Evolutionary conservation across 2,329 filamentous ascomycete species (phyloP).

Genomic region (Tolypocladium tundrense): DNA sequence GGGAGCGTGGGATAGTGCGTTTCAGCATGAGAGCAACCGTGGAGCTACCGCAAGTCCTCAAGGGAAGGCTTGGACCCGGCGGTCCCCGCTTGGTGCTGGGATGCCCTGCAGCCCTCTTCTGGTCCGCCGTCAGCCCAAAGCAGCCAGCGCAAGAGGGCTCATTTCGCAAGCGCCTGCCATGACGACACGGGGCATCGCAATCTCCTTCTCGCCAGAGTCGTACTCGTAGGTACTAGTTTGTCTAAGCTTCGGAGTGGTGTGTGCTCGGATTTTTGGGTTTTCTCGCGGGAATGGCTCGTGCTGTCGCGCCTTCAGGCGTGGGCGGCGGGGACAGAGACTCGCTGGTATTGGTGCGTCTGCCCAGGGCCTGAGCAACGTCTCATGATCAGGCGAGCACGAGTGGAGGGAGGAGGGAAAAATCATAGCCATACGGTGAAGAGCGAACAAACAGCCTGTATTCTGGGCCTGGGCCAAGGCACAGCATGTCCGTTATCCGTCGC

Average conservation of each 20-base stretch:
- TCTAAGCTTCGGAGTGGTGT: background rate
- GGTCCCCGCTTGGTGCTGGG: background rate
- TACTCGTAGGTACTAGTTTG: background rate
- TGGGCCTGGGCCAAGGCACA: background rate
- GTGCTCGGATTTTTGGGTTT: background rate
- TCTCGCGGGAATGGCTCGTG: background rate
- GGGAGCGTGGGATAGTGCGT: conserved; percentile 1
- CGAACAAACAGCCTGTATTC: background rate
- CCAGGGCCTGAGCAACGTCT: background rate
- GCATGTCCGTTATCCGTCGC: background rate
- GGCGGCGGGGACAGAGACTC: background rate
- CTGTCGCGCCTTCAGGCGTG: background rate
- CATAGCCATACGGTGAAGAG: background rate
- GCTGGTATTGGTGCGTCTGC: background rate
- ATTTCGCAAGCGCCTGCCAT: background rate
- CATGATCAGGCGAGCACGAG: background rate
- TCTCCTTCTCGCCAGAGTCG: background rate
- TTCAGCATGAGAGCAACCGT: conserved; percentile 1
- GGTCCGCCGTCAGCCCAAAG: background rate
- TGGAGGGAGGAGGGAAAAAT: background rate
- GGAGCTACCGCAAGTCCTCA: background rate
- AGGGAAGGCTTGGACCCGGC: background rate
- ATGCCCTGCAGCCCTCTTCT: background rate
- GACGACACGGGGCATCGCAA: background rate
- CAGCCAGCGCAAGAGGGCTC: background rate